phyloP scores from a whole-genome alignment of 495 filamentous ascomycete genomes.

The Astrothelium macrocarpum region DNA sequence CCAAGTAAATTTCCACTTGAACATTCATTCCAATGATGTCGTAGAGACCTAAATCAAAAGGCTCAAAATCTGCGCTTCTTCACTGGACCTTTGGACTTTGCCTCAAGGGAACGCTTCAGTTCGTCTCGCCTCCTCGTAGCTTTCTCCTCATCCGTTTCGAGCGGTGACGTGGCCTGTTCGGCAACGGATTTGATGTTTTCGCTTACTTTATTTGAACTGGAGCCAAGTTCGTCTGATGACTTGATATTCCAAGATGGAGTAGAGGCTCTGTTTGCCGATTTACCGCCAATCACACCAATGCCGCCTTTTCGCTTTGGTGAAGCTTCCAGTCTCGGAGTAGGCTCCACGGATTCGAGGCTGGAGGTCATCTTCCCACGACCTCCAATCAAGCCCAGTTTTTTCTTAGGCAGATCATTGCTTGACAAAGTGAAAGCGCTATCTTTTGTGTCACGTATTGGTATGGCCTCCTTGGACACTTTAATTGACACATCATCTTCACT shows the following conservation, averaged over 20 bases:
- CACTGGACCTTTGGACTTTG: slow-evolving; percentile 26
- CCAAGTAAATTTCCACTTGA: too few species aligned
- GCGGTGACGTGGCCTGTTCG: slow-evolving; percentile 8
- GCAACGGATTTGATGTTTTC: neutral
- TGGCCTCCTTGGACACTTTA: neutral
- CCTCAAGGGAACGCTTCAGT: slow-evolving; percentile 30
- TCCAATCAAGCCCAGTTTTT: slow-evolving; percentile 10
- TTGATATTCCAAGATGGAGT: neutral
- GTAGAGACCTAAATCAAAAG: too few species aligned
- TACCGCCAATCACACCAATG: slow-evolving; percentile 21
- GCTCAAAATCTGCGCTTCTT: slow-evolving; percentile 32
- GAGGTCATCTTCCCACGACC: neutral
- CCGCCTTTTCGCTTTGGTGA: neutral
- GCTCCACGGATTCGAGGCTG: neutral
- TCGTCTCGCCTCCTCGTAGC: slow-evolving; percentile 30
- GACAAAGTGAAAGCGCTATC: neutral
- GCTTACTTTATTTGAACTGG: neutral
- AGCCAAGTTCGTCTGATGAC: neutral
- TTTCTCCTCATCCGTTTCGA: slow-evolving; percentile 30
- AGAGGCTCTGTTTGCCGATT: slow-evolving; percentile 3
- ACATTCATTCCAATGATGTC: too few species aligned
- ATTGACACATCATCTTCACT: slow-evolving; percentile 15
- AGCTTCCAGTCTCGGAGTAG: slow-evolving; percentile 2
- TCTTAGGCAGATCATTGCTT: neutral
- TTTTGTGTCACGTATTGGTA: neutral